Percentiles rank a stretch among this genome's conserved stretches.
Conservation (phyloP, 2,329 filamentous ascomycete species). For the Exophiala viscosa region DNA sequence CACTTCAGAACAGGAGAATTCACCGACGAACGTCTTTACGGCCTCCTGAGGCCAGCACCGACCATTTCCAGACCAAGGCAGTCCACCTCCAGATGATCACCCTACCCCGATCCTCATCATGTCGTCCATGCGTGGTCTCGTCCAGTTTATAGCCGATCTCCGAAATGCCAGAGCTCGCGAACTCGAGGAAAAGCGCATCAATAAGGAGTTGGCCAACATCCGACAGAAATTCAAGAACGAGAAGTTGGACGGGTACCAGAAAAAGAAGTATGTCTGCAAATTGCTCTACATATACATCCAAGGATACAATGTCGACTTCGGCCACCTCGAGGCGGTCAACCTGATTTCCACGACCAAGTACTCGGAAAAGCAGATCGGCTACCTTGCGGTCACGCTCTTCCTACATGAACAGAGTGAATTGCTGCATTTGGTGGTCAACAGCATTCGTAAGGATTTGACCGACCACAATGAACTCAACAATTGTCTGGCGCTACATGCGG, state of each 20-base stretch:
- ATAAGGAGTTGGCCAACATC: slow-evolving; percentile 98
- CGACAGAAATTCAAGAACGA: slow-evolving; percentile 97
- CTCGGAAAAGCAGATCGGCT: slow-evolving; percentile 98
- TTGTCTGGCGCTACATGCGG: slow-evolving; percentile 91
- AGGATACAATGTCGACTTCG: slow-evolving; percentile 98
- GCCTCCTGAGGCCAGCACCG: slow-evolving; percentile 1
- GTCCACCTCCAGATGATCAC: slow-evolving; percentile 2
- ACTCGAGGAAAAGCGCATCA: slow-evolving; percentile 97
- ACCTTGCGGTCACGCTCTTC: slow-evolving; percentile 94
- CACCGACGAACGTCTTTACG: slow-evolving; percentile 3
- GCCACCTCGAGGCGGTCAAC: slow-evolving; percentile 96
- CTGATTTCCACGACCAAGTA: slow-evolving; percentile 95
- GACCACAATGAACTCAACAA: slow-evolving; percentile 98
- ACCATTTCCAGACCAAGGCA: neutral
- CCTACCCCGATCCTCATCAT: slow-evolving; percentile 11
- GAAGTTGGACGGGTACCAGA: slow-evolving; percentile 91
- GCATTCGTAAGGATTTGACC: slow-evolving; percentile 90
- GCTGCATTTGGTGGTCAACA: slow-evolving; percentile 94
- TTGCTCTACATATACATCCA: slow-evolving; percentile 98
- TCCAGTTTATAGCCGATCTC: slow-evolving; percentile 97
- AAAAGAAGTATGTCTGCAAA: slow-evolving; percentile 99
- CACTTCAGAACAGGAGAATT: neutral
- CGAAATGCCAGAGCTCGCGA: slow-evolving; percentile 92
- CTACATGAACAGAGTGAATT: slow-evolving; percentile 96
- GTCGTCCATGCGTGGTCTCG: slow-evolving; percentile 64